Percentiles rank a stretch among this genome's conserved stretches.
Evolutionary conservation across 176 grass and related monocot species (phyloP).

Genomic region (Oryza punctata): DNA sequence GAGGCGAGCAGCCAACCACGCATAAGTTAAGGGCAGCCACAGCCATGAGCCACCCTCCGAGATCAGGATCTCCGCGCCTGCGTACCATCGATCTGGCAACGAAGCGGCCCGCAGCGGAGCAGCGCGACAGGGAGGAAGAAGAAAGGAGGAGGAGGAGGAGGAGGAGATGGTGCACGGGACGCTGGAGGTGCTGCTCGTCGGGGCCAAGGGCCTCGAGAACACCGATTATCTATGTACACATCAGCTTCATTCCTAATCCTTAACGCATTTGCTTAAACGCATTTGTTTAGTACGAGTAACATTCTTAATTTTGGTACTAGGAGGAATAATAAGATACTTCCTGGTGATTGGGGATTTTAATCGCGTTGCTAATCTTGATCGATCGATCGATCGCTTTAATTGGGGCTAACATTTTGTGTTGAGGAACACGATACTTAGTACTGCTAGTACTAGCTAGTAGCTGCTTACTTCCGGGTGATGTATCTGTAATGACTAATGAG

Average conservation of each 20-base stretch:
- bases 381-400: neutral
- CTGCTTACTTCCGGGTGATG: neutral
- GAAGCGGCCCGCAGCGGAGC: no score
- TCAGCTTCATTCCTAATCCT: neutral
- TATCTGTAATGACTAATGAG: neutral
- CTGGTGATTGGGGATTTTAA: neutral
- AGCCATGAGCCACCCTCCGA: neutral
- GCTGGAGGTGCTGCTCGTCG: constrained; percentile 73
- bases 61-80: constrained; percentile 19
- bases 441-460: neutral
- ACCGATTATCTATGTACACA: constrained; percentile 65
- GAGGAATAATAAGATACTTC: neutral
- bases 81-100: neutral
- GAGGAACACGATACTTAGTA: no score
- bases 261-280: neutral
- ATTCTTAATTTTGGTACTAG: neutral
- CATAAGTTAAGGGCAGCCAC: constrained; percentile 3
- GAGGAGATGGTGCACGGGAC: constrained; percentile 62
- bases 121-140: neutral
- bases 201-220: constrained; percentile 81
- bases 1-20: neutral
- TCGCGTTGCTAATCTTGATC: neutral
- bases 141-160: constrained; percentile 17
- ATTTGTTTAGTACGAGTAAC: neutral
- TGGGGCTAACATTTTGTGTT: neutral